Conservation (phyloP, 129 eudicot species). For the Helianthus annuus region DNA sequence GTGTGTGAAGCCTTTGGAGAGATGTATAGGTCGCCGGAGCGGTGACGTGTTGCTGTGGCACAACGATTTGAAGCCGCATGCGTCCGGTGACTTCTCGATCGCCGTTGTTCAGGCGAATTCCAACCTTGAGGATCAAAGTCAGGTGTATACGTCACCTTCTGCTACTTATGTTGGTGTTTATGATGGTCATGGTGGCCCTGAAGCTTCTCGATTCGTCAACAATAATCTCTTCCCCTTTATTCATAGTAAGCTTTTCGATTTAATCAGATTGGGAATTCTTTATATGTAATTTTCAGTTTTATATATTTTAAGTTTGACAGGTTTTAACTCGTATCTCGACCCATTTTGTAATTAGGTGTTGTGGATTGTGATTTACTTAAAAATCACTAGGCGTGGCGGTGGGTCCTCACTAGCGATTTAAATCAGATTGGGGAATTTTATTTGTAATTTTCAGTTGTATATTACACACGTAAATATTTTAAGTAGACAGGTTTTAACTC, state of each 20-base stretch:
- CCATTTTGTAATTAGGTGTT: not conserved
- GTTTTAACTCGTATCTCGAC: no score
- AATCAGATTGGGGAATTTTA: no score
- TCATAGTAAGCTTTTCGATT: constrained; percentile 41
- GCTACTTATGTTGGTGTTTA: constrained; percentile 77
- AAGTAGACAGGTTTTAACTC: no score
- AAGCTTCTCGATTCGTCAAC: constrained; percentile 56
- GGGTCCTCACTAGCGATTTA: no score
- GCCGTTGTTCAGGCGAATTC: constrained; percentile 85
- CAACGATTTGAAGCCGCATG: constrained; percentile 63
- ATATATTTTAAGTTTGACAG: no score
- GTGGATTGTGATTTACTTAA: not conserved
- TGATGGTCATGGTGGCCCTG: constrained; percentile 56
- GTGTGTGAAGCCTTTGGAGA: constrained; percentile 46
- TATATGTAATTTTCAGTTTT: no score
- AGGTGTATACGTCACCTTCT: constrained; percentile 66
- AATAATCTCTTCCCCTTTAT: constrained; percentile 58
- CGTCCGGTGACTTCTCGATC: constrained; percentile 71
- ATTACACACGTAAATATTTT: no score
- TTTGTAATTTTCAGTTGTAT: no score
- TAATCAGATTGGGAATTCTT: no score
- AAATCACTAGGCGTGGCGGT: no score
- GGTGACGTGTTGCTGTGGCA: constrained; percentile 71
- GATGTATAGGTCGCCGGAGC: constrained; percentile 49
- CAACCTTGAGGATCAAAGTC: constrained; percentile 62